Evolutionary conservation across 2,329 filamentous ascomycete genomes (phyloP).

Genomic region (Taxawa tesnikishii): DNA sequence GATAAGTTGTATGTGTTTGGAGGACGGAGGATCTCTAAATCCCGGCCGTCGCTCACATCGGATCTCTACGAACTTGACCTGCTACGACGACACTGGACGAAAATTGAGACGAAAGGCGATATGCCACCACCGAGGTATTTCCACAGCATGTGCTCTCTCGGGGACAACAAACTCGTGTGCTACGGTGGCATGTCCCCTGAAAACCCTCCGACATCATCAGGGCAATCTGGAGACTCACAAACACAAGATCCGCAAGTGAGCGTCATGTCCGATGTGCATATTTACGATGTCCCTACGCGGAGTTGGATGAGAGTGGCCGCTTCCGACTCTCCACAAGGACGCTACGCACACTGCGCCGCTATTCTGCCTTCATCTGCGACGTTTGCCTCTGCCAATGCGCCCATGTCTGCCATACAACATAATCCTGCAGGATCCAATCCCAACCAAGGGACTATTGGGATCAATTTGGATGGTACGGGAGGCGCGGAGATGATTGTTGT

Average conservation of each 20-base stretch:
- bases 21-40: constrained; percentile 74
- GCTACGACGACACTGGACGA: constrained; percentile 84
- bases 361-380: constrained; percentile 78
- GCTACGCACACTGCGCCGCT: constrained; percentile 92
- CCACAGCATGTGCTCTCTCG: constrained; percentile 86
- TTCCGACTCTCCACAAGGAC: constrained; percentile 74
- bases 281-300: constrained; percentile 74
- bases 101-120: constrained; percentile 72
- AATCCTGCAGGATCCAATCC: constrained; percentile 73
- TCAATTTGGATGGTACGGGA: constrained; percentile 79
- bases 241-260: constrained; percentile 41
- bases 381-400: constrained; percentile 74
- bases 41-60: constrained; percentile 70
- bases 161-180: constrained; percentile 92
- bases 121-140: constrained; percentile 89
- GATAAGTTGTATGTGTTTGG: constrained; percentile 97
- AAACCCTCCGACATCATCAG: constrained; percentile 42
- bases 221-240: constrained; percentile 47
- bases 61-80: constrained; percentile 91
- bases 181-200: constrained; percentile 94
- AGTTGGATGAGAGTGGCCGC: constrained; percentile 71
- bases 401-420: constrained; percentile 76
- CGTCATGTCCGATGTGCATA: constrained; percentile 96
- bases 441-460: constrained; percentile 77
- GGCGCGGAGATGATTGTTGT: constrained; percentile 97